Conservation (phyloP, 2,329 filamentous ascomycete genomes). For the Aspergillus sp. region DNA sequence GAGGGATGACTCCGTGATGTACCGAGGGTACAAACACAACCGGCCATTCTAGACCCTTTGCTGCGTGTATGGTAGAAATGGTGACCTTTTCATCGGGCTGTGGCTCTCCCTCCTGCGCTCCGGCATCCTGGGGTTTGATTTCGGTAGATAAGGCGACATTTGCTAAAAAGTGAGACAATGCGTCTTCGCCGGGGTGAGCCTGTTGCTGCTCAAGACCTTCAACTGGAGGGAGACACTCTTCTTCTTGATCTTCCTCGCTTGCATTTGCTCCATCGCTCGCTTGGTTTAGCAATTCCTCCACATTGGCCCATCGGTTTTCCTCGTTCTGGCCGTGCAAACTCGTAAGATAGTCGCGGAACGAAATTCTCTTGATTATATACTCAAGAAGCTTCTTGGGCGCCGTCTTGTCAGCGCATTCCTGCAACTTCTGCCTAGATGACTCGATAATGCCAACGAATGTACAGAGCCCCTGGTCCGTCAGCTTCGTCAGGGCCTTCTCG, state of each 20-base stretch:
- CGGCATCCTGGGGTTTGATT: conserved; percentile 41
- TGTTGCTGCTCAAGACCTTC: conserved; percentile 60
- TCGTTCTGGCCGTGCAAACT: conserved; percentile 64
- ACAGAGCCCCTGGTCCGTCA: conserved; percentile 50
- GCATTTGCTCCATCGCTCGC: conserved; percentile 59
- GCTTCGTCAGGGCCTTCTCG: conserved; percentile 48
- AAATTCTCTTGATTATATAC: conserved; percentile 55
- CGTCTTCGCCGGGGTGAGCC: conserved; percentile 47
- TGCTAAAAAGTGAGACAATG: conserved; percentile 72
- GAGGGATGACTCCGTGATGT: conserved; percentile 84
- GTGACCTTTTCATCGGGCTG: conserved; percentile 57
- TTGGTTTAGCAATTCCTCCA: conserved; percentile 77
- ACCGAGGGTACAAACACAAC: conserved; percentile 86
- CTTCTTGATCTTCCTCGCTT: conserved; percentile 45
- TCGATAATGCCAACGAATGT: conserved; percentile 54
- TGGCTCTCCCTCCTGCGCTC: conserved; percentile 46
- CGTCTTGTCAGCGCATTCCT: conserved; percentile 33
- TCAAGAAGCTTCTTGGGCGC: conserved; percentile 45
- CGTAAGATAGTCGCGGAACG: conserved; percentile 66
- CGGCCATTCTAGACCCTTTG: conserved; percentile 95
- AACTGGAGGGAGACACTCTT: conserved; percentile 54
- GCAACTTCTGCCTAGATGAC: conserved; percentile 48
- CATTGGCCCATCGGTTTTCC: conserved; percentile 75
- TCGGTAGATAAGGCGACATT: conserved; percentile 84
- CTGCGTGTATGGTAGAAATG: conserved; percentile 91